phyloP scores from a whole-genome alignment of 345 rosid species.

The Syzygium grande region DNA sequence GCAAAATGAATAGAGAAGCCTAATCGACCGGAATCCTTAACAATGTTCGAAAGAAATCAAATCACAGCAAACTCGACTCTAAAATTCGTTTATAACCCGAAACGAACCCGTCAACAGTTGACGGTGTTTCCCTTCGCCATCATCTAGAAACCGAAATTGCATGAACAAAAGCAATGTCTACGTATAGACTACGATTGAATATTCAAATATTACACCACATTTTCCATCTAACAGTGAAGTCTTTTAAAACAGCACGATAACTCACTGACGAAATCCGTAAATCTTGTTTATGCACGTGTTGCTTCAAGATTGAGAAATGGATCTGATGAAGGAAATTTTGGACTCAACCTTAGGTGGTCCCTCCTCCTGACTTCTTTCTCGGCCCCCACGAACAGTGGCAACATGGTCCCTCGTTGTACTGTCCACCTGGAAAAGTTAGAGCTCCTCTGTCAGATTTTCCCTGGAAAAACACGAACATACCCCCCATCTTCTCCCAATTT shows the following conservation, averaged over 20 bases:
- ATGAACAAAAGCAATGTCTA: neutral
- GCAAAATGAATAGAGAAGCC: neutral
- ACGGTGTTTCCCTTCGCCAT: neutral
- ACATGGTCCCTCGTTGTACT: neutral
- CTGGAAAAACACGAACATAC: too few species aligned
- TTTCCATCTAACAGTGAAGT: too few species aligned
- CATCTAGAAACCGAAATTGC: neutral
- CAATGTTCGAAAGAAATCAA: neutral
- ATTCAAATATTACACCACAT: too few species aligned
- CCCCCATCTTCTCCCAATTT: neutral
- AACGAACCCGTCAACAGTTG: neutral
- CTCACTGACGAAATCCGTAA: neutral
- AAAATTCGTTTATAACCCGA: neutral
- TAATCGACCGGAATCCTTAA: neutral
- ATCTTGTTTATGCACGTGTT: neutral
- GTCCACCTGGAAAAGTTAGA: neutral
- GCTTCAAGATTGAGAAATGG: neutral
- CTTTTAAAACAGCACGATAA: too few species aligned
- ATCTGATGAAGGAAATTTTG: neutral
- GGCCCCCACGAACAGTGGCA: neutral
- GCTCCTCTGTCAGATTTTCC: neutral
- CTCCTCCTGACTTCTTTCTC: neutral
- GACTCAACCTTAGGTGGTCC: neutral
- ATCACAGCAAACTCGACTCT: neutral
- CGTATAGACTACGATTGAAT: neutral